Percentiles rank a stretch among this genome's conserved stretches.
Conservation (phyloP, 164 flowering plant genomes). For the Dillenia suffruticosa region DNA sequence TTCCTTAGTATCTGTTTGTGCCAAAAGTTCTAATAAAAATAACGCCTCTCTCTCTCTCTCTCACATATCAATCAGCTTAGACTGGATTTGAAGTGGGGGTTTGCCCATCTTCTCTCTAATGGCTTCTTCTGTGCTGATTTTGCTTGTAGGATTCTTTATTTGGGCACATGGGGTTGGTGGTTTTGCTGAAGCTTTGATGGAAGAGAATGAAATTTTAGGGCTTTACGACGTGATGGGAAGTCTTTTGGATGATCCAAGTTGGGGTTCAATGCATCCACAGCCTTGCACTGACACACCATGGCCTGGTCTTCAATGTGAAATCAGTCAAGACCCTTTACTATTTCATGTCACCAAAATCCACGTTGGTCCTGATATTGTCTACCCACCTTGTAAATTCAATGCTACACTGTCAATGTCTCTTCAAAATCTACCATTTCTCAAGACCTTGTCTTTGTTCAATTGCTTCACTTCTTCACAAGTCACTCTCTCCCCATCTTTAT, state of each 20-base stretch:
- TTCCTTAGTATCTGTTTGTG: no score
- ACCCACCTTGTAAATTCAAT: conserved; percentile 39
- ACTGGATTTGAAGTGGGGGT: no score
- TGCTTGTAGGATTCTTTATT: conserved; percentile 17
- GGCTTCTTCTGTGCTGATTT: conserved; percentile 13
- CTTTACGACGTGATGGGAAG: conserved; percentile 44
- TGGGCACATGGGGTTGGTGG: conserved; percentile 7
- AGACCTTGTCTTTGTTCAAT: conserved; percentile 40
- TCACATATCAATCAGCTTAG: no score
- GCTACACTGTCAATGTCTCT: conserved; percentile 36
- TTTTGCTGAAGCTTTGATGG: conserved; percentile 23
- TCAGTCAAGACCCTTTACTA: conserved; percentile 24
- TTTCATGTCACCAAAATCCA: conserved; percentile 53
- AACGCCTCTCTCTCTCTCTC: no score
- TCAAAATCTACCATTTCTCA: conserved; percentile 33
- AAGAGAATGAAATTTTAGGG: conserved; percentile 36
- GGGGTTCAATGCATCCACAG: conserved; percentile 43
- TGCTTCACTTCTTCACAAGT: conserved; percentile 33
- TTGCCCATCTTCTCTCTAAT: conserved; percentile 3
- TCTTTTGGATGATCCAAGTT: conserved; percentile 37
- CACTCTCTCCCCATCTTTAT: conserved; percentile 26
- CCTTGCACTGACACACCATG: conserved; percentile 65
- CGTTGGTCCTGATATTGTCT: conserved; percentile 34
- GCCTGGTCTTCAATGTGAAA: conserved; percentile 56
- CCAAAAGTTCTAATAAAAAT: no score